Base-by-base conservation (phyloP, 2,329 filamentous ascomycete genomes). In the Helotiales sp. region DNA sequence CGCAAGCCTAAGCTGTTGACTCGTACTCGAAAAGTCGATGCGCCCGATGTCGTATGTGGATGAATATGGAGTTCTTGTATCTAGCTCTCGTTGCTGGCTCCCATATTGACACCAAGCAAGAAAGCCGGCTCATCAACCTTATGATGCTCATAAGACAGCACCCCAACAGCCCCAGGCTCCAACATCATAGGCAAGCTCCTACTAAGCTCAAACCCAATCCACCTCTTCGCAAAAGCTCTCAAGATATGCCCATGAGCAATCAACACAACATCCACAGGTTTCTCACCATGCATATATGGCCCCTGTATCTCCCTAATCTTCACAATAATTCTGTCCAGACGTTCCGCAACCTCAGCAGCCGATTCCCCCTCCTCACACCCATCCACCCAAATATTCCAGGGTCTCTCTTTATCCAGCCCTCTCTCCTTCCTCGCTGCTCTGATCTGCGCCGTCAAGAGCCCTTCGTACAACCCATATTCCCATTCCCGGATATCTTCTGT, bases 181-280 rank as follows among this genome's bases (percentile, higher is more conserved):
- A 80, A 70, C 73, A 80, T 78, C 75, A 80, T 75, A 1, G 76
- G 75, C 24, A 80, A 57, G 10, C 71, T 74, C 58, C 66, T 73
- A 32, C 73, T 71, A 15, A 80, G 66, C 28, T 76, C 75, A 76
- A 83, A 84, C 0, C 80, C 74, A 63, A 87, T 78, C 86, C 85
- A 87, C 24, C 86, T 75, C 61, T 85, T 85, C 20, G 84, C 83
- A 73, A 88, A 85, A 1, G 83, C 82, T 47, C 86, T 77, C 69
- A 87, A 69, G 32, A 87, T 84, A 77, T 87, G 85, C 1, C 80
- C 79, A 70, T 81, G 79, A 6, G 76, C 78, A 64, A 80, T 77
- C 59, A 87, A 77, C 30, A 87, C 75, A 30, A 87, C 82, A 76
- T 87, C 84, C 37, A 79, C 81, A 2, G 77, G 76, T 58, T 78